Conservation (phyloP, 2,329 filamentous ascomycete genomes). For the Colletotrichum caudatum region DNA sequence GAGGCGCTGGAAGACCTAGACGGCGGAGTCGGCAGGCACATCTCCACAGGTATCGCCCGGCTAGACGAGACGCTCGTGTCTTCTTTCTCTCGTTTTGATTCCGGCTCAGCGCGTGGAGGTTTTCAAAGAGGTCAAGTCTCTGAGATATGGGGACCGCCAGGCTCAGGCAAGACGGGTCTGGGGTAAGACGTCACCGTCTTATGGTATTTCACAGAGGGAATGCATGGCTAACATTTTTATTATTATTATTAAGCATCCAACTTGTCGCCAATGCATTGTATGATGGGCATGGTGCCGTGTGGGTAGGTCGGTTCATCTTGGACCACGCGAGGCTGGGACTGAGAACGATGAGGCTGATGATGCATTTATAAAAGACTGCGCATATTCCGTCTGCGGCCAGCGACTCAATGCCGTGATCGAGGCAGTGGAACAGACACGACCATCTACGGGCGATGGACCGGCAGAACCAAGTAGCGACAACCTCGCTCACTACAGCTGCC, state of each 20-base stretch:
- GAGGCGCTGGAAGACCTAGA: slow-evolving; percentile 74
- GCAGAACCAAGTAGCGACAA: slow-evolving; percentile 36
- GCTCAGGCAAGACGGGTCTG: slow-evolving; percentile 85
- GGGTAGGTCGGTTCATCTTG: slow-evolving; percentile 76
- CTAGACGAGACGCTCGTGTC: slow-evolving; percentile 64
- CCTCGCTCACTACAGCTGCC: slow-evolving; percentile 64
- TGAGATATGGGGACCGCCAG: slow-evolving; percentile 89
- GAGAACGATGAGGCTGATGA: slow-evolving; percentile 29
- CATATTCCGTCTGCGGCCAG: slow-evolving; percentile 53
- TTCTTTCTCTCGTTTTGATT: slow-evolving; percentile 34
- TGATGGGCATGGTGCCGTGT: slow-evolving; percentile 74
- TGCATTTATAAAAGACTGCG: slow-evolving; percentile 51
- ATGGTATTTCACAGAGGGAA: slow-evolving; percentile 23
- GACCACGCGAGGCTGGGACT: neutral
- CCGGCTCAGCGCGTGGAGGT: slow-evolving; percentile 59
- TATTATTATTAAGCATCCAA: slow-evolving; percentile 74
- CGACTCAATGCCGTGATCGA: slow-evolving; percentile 51
- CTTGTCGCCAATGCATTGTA: slow-evolving; percentile 73
- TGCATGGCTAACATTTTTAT: slow-evolving; percentile 36
- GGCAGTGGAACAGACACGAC: slow-evolving; percentile 26
- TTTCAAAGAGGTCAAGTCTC: slow-evolving; percentile 82
- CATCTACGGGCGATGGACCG: slow-evolving; percentile 28
- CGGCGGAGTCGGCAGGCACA: slow-evolving; percentile 60
- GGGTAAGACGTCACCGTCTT: slow-evolving; percentile 67
- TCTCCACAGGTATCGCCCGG: slow-evolving; percentile 67